Base-by-base conservation (phyloP, 1,139 yeast genomes). In the Candida sp. region DNA sequence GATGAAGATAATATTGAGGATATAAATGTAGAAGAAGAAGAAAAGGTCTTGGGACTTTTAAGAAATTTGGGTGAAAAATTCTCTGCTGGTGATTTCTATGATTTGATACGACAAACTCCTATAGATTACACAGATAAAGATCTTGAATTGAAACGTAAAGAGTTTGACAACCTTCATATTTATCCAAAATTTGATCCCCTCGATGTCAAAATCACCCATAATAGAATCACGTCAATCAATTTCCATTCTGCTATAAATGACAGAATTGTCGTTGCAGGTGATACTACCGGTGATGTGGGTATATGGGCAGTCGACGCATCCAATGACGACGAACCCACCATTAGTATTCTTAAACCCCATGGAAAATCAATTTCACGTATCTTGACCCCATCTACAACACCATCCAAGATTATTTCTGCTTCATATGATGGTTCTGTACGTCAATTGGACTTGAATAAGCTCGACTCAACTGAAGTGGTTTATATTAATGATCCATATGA, bases 381-480 rank as follows among this genome's bases (percentile, higher is more conserved):
- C 23, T 66, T 75, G 8, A 74, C 87, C 27, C 79, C 81, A 29
- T 64, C 73, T 0, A 63, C 64, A 4, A 66, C 75, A 23, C 75
- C 81, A 4, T 70, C 79, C 29, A 77, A 79, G 49, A 71, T 91
- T 1, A 75, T 81, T 38, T 80, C 95, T 0, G 75, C 84, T 7
- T 84, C 96, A 1, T 91, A 91, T 58, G 99, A 93, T 63, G 97
- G 97, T 0, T 82, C 95, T 0, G 75, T 91, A 4, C 70, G 98
- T 44, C 64, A 74, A 30, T 69, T 89, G 46, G 96, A 93, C 58
- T 63, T 93, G 46, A 70, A 74, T 36, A 78, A 78, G 39, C 72
- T 83, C 46, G 65, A 75, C 36, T 79, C 90, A 6, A 60, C 75
- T 2, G 95, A 88, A 49, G 61, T 82, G 2, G 60, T 77, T 2